Conservation (phyloP, 495 filamentous ascomycete genomes). For the Aspergillus steynii region DNA sequence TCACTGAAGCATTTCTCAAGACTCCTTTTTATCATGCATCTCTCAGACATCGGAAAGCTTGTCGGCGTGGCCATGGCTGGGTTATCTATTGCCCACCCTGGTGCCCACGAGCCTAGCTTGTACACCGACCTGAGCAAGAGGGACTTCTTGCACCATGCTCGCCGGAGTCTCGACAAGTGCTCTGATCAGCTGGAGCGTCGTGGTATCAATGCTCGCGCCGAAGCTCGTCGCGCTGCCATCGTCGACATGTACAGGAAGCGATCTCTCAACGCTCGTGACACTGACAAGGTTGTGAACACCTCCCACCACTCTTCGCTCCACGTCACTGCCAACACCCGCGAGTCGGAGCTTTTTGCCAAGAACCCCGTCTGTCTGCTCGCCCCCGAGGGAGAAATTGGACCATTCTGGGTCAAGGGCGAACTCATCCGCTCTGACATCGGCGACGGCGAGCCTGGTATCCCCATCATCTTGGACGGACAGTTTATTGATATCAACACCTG, state of each 20-base stretch:
- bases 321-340: conserved; percentile 19
- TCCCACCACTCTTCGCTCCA: conserved; percentile 20
- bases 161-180: conserved; percentile 20
- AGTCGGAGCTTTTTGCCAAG: conserved; percentile 22
- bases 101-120: conserved; percentile 22
- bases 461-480: conserved; percentile 54
- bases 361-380: conserved; percentile 25
- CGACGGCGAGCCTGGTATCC: conserved; percentile 49
- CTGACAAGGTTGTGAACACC: conserved; percentile 20
- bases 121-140: conserved; percentile 18
- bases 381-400: conserved; percentile 31
- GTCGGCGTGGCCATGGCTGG: conserved; percentile 21
- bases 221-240: conserved; percentile 24
- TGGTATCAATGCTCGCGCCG: conserved; percentile 23
- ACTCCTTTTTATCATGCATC: neutral
- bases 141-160: conserved; percentile 21
- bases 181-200: conserved; percentile 21
- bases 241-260: conserved; percentile 19
- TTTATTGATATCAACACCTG: conserved; percentile 56
- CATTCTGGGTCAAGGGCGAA: conserved; percentile 42
- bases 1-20: no score
- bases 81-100: conserved; percentile 22
- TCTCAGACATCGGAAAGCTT: conserved; percentile 13
- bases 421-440: conserved; percentile 51
- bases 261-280: conserved; percentile 16